Evolutionary conservation across 176 grass and related monocot species (phyloP), one percentile per base, ranked within the genome.

Genomic region (Avena sativa): DNA sequence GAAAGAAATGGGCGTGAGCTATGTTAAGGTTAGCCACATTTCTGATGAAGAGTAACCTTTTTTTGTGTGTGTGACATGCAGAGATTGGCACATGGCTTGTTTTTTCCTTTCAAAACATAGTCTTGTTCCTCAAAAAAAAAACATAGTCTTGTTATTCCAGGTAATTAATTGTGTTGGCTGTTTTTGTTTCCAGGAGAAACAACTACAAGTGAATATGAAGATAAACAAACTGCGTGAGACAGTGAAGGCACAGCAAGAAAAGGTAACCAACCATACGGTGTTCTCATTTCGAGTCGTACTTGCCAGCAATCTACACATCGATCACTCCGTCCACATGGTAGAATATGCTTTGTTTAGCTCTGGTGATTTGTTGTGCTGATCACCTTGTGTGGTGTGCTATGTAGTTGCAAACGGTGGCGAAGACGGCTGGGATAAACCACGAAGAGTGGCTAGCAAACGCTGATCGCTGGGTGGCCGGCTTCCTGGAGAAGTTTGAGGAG

Each of bases 401-500:
- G 44, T 84, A 99, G 97, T 89, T 99, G 71, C 97, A 99, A 89
- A 99, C 91, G 4, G 96, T 90, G 58, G 94, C 93, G 16, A 98
- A 95, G 81, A 95, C 91, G 13, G 93, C 92, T 67, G 93, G 93
- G 47, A 80, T 95, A 83, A 89, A 93, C 84, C 93, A 92, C 23
- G 90, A 96, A 44, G 97, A 93, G 44, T 99, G 94, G 97, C 86
- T 99, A 10, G 92, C 88, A 5, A 96, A 99, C 71, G 97, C 94
- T 1, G 97, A 99, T 32, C 97, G 94, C 19, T 99, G 94, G 97
- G 86, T 99, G 73, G 94, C 92, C 4, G 97, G 97, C 80, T 99
- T 99, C 90, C 89, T 99, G 9, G 97, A 92, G 83, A 99, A 99
- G 75, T 99, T 99, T 76, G 97, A 99, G 89, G 94, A 99, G 83